These are phyloP conservation scores for Pyrrhoderma lamaoense DNA, from an alignment of 1,284 basidiomycete species.

Conservation along the genomic window DNA sequence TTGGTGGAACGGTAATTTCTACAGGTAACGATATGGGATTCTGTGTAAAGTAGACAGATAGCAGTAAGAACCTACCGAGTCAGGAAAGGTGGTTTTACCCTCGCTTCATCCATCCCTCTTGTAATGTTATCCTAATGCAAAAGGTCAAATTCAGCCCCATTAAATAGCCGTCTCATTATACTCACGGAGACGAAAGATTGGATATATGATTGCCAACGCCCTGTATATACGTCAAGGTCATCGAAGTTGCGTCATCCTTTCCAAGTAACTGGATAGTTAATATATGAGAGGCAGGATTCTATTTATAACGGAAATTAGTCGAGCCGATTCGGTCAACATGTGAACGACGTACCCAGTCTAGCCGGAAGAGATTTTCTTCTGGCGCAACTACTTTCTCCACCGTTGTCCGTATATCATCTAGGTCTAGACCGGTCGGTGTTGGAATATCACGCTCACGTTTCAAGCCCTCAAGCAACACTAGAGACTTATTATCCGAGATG, in stretches of 20 bases:
- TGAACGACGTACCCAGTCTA: conserved; percentile 73
- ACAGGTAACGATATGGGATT: conserved; percentile 34
- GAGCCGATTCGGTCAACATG: not conserved
- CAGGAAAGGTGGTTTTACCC: conserved; percentile 67
- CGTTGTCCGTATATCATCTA: conserved; percentile 76
- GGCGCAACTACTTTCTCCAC: conserved; percentile 79
- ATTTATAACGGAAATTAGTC: conserved; percentile 5
- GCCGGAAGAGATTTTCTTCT: conserved; percentile 88
- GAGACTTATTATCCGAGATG: conserved; percentile 73
- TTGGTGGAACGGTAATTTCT: conserved; percentile 23
- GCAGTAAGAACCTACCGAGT: conserved; percentile 46
- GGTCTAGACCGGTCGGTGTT: conserved; percentile 68
- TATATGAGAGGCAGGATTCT: conserved; percentile 65
- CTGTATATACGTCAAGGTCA: conserved; percentile 75
- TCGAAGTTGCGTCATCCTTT: conserved; percentile 84
- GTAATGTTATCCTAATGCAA: conserved; percentile 41
- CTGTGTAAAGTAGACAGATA: not conserved
- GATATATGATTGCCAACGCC: conserved; percentile 86
- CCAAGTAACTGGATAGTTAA: conserved; percentile 84
- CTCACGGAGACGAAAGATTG: conserved; percentile 80
- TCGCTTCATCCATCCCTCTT: conserved; percentile 40
- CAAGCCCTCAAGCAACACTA: conserved; percentile 77
- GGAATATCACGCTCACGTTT: conserved; percentile 67
- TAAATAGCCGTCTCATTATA: conserved; percentile 18
- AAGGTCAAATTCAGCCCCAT: not conserved